A percentile compares a stretch with the other conserved stretches of the same genome.
Conservation (phyloP, 805 yeast species). For the Wickerhamiella slavikovae region DNA sequence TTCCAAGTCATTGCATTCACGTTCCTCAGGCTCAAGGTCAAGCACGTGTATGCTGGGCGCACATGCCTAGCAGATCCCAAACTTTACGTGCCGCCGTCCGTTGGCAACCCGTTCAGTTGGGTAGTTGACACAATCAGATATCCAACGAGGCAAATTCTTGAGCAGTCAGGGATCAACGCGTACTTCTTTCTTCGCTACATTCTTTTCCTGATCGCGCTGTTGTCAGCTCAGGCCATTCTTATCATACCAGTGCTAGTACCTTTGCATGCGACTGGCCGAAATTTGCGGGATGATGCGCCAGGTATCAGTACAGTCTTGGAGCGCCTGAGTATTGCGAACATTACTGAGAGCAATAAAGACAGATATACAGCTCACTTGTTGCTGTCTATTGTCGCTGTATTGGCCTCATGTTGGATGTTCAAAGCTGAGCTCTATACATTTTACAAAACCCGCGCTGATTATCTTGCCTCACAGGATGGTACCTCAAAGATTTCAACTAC, state of each 20-base stretch:
- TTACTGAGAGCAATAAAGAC: constrained; percentile 30
- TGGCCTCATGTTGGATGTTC: too few species aligned
- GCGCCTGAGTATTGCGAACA: constrained; percentile 46
- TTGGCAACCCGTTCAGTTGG: constrained; percentile 35
- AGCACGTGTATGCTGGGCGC: constrained; percentile 34
- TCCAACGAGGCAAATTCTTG: constrained; percentile 25
- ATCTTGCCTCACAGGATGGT: constrained; percentile 14
- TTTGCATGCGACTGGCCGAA: constrained; percentile 29
- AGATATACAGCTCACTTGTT: constrained; percentile 43
- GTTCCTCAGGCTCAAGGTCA: constrained; percentile 17
- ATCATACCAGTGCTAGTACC: constrained; percentile 45
- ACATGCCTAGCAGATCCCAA: constrained; percentile 24
- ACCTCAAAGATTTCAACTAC: constrained; percentile 22
- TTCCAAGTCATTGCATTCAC: constrained; percentile 26
- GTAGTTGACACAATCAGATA: constrained; percentile 22
- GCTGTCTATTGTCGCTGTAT: constrained; percentile 31
- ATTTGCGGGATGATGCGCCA: neutral
- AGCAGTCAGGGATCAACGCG: constrained; percentile 44
- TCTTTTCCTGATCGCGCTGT: constrained; percentile 28
- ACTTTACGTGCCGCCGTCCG: constrained; percentile 16
- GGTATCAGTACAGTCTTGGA: constrained; percentile 30
- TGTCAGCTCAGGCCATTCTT: constrained; percentile 29
- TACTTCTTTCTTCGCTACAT: constrained; percentile 52
- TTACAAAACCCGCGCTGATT: constrained; percentile 27
- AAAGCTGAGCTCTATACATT: constrained; percentile 33